Base-by-base conservation (phyloP, 1,139 yeast species). In the Saccharomyces hybrid region DNA sequence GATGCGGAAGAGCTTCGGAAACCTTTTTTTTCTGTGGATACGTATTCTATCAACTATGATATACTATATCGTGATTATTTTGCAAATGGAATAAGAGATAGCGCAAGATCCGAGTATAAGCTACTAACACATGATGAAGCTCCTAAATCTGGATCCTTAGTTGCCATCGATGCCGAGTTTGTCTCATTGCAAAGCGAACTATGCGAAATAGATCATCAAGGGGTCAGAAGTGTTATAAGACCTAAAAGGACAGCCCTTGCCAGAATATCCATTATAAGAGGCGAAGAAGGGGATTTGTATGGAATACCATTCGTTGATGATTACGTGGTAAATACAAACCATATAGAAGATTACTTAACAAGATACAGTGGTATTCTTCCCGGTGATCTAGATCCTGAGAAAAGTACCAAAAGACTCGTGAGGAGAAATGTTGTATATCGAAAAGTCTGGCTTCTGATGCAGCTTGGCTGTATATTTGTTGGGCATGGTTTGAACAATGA, bases 81-180 rank as follows among this genome's bases (percentile, higher is more conserved):
- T 70, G 85, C 90, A 0, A 79, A 80, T n/a, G 84, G 85, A 1
- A 80, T 82, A 13, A 74, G 93, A 58, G 82, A 82, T 53, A 79
- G 77, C 1, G 76, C 79, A 57, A 75, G 74, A 52, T 76, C 79
- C 53, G 90, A 88, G 59, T 88, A 86, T 67, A 78, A 80, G 61
- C 73, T 87, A 16, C 72, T 89, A 53, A 82, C 90, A 0, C 70
- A 72, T 23, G 77, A 78, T 49, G 93, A 87, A 63, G 88, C 89
- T 0, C 95, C 96, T 1, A 64, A 66, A 27, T 79, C 84, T 0
- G 96, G 96, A 0, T 76, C 88, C 0, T 70, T 90, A 46, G 84
- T 91, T 16, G 99, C 99, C 0, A 85, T 95, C 55, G 99, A 95
- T 74, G 98, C 99, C 0, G 99, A 95, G 69, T 95, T 95, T 75